These are phyloP conservation scores for Xylaria sp. DNA, from an alignment of 2,329 filamentous ascomycete species.

Conservation along the genomic window DNA sequence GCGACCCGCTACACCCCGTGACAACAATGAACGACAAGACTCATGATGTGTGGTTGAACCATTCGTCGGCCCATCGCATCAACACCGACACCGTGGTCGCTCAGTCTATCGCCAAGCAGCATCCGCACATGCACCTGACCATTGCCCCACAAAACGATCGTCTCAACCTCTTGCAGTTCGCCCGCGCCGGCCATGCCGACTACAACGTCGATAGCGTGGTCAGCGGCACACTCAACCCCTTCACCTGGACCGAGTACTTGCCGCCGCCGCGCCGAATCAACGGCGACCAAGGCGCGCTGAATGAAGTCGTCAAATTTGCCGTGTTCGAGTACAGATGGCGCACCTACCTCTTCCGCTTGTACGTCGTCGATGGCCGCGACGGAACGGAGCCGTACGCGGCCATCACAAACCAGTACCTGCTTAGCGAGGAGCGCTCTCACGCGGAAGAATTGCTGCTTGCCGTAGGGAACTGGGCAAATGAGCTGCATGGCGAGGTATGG, in stretches of 20 bases:
- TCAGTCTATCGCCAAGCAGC: constrained; percentile 48
- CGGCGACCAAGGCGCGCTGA: constrained; percentile 45
- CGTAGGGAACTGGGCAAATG: constrained; percentile 58
- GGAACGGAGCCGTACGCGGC: constrained; percentile 42
- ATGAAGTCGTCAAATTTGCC: constrained; percentile 44
- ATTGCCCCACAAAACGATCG: constrained; percentile 43
- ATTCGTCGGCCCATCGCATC: constrained; percentile 48
- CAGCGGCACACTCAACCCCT: constrained; percentile 42
- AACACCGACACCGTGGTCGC: constrained; percentile 52
- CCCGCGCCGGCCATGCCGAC: constrained; percentile 48
- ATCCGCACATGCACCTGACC: constrained; percentile 50
- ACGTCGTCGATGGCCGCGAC: constrained; percentile 50
- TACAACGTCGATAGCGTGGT: constrained; percentile 40
- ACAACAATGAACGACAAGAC: too few relatives aligned
- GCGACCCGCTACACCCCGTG: too few relatives aligned
- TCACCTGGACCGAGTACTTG: constrained; percentile 48
- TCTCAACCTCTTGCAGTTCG: constrained; percentile 50
- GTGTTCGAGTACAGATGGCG: constrained; percentile 52
- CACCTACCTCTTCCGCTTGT: constrained; percentile 51
- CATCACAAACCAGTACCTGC: constrained; percentile 47
- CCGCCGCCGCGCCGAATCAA: constrained; percentile 50
- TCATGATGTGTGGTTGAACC: constrained; percentile 45
- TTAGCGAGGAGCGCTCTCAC: constrained; percentile 41
- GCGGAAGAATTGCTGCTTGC: constrained; percentile 60
- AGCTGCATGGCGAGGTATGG: constrained; percentile 68